These are phyloP conservation scores for Favolaschia claudopus DNA, from an alignment of 768 basidiomycete species.

Conservation along the genomic window DNA sequence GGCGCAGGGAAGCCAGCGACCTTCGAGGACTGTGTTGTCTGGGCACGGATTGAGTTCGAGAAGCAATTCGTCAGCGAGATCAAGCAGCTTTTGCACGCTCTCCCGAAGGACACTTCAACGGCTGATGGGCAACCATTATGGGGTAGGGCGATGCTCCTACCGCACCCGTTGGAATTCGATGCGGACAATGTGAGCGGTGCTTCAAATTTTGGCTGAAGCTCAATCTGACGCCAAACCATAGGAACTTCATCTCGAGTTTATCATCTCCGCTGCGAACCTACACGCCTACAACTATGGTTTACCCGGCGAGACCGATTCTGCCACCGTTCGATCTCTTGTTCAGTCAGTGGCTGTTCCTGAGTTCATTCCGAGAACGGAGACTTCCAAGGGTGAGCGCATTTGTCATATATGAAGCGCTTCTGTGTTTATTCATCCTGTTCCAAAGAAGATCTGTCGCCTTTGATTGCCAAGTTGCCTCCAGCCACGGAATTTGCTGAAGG, in stretches of 20 bases:
- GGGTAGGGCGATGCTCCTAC: not conserved
- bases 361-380: too few relatives aligned
- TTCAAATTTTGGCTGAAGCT: not conserved
- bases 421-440: not conserved
- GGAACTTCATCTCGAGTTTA: not conserved
- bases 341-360: too few relatives aligned
- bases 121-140: not conserved
- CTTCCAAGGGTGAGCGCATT: too few relatives aligned
- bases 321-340: too few relatives aligned
- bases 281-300: not conserved
- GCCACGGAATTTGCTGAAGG: not conserved
- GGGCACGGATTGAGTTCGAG: conserved; percentile 82
- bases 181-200: not conserved
- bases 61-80: conserved; percentile 73
- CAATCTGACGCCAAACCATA: not conserved
- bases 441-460: too few relatives aligned
- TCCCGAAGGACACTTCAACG: not conserved
- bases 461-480: too few relatives aligned
- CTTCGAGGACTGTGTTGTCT: conserved; percentile 80
- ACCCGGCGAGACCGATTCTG: not conserved
- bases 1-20: conserved; percentile 73
- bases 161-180: not conserved
- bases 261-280: not conserved
- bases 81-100: conserved; percentile 62
- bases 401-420: not conserved